These are phyloP conservation scores for Bathelium albidoporum DNA, from an alignment of 495 filamentous ascomycete species.

Conservation along the genomic window DNA sequence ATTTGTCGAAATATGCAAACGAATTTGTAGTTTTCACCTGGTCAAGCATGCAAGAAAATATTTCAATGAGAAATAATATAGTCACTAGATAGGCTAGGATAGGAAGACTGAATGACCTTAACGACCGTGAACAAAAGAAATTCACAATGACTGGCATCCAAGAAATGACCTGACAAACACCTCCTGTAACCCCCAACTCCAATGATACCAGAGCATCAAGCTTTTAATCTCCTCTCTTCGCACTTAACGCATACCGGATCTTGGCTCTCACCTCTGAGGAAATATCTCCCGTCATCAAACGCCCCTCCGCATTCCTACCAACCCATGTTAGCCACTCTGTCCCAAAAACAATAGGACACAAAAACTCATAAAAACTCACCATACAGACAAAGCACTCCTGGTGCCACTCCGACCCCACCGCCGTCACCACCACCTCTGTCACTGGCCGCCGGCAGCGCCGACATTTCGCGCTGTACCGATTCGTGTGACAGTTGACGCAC, in stretches of 20 bases:
- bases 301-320: slow-evolving; percentile 49
- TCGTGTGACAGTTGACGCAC: slow-evolving; percentile 89
- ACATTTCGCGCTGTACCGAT: slow-evolving; percentile 80
- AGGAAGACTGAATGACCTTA: background rate
- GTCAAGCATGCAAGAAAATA: too few species aligned
- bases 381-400: slow-evolving; percentile 78
- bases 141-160: background rate
- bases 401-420: slow-evolving; percentile 90
- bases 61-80: too few species aligned
- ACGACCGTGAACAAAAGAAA: background rate
- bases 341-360: background rate
- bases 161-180: background rate
- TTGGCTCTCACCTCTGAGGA: slow-evolving; percentile 47
- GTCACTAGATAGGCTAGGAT: too few species aligned
- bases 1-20: too few species aligned
- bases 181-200: background rate
- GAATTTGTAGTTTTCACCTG: too few species aligned
- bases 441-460: slow-evolving; percentile 74
- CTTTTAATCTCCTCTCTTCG: slow-evolving; percentile 55
- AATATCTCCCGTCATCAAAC: slow-evolving; percentile 56
- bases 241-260: slow-evolving; percentile 55
- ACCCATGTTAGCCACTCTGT: background rate
- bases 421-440: slow-evolving; percentile 73
- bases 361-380: slow-evolving; percentile 27
- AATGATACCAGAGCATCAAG: slow-evolving; percentile 18